A percentile compares a stretch with the other conserved stretches of the same genome.
These are phyloP conservation scores for Diplotaxis tenuifolia DNA, from an alignment of 345 rosid species.

Conservation along the genomic window DNA sequence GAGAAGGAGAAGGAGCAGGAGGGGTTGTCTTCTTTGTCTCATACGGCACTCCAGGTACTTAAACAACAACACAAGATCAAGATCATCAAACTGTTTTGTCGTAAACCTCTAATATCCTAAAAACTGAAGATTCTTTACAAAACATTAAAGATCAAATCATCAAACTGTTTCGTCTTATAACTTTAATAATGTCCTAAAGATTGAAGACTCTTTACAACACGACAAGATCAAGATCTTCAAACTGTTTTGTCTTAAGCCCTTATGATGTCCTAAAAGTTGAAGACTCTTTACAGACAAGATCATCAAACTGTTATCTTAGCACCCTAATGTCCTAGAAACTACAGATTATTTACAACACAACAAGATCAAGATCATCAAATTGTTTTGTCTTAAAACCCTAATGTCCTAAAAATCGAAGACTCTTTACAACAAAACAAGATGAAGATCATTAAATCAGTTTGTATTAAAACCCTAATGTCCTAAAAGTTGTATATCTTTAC, in stretches of 20 bases:
- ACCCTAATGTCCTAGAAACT: neutral
- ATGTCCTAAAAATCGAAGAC: neutral
- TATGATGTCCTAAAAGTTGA: neutral
- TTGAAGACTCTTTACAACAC: too few species aligned
- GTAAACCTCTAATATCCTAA: neutral
- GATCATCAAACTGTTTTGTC: conserved; percentile 3
- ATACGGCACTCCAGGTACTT: conserved; percentile 91
- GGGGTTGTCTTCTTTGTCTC: conserved; percentile 42
- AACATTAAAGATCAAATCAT: neutral
- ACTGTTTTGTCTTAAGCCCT: neutral
- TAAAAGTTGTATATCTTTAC: conserved; percentile 32
- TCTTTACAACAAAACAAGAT: conserved; percentile 6
- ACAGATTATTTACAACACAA: neutral
- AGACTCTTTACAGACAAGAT: neutral
- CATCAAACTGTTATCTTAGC: conserved; percentile 1
- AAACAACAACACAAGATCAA: conserved; percentile 3
- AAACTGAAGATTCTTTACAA: neutral
- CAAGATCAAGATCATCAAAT: neutral
- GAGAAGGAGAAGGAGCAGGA: conserved; percentile 62
- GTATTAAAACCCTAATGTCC: neutral
- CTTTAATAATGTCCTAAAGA: too few species aligned
- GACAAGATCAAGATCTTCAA: too few species aligned
- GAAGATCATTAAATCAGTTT: neutral
- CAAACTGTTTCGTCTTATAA: neutral
- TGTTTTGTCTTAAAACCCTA: too few species aligned